Conservation (phyloP, 2,329 filamentous ascomycete genomes). For the Drechslerella dactyloides region DNA sequence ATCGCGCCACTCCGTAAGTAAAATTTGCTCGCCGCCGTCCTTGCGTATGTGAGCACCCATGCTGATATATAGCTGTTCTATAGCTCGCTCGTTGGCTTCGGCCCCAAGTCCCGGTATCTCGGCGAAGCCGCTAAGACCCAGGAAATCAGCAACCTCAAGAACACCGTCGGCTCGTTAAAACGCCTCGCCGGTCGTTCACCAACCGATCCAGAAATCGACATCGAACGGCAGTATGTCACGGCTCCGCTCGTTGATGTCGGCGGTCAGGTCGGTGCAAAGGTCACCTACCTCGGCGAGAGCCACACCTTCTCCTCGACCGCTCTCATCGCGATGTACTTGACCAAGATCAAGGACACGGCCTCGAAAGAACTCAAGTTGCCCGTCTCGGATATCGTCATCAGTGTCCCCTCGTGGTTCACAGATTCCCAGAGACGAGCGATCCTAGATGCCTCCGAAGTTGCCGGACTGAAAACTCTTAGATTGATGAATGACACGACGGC, state of each 20-base stretch:
- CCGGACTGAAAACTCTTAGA: constrained; percentile 87
- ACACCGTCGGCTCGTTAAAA: constrained; percentile 92
- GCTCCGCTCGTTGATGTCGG: constrained; percentile 85
- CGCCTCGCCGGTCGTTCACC: constrained; percentile 85
- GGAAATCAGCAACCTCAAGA: constrained; percentile 99
- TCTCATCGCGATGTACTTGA: constrained; percentile 91
- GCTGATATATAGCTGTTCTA: constrained; percentile 50
- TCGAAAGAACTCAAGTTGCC: constrained; percentile 85
- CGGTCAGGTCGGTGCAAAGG: constrained; percentile 93
- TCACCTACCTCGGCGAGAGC: constrained; percentile 92
- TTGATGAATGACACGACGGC: constrained; percentile 98
- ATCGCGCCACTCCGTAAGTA: constrained; percentile 94
- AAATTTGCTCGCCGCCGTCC: constrained; percentile 32
- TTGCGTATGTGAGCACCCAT: constrained; percentile 53
- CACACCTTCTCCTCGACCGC: constrained; percentile 93
- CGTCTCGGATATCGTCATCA: constrained; percentile 91
- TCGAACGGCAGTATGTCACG: constrained; percentile 90
- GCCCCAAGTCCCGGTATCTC: constrained; percentile 89
- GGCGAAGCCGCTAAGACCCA: constrained; percentile 97
- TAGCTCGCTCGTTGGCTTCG: constrained; percentile 93
- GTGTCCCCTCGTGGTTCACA: constrained; percentile 95
- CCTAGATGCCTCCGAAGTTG: constrained; percentile 90
- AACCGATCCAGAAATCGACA: constrained; percentile 87
- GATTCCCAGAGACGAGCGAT: constrained; percentile 88
- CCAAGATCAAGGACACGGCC: constrained; percentile 89